These are phyloP conservation scores for Aspergillus ochraceus DNA, from an alignment of 2,329 filamentous ascomycete genomes.

Conservation along the genomic window DNA sequence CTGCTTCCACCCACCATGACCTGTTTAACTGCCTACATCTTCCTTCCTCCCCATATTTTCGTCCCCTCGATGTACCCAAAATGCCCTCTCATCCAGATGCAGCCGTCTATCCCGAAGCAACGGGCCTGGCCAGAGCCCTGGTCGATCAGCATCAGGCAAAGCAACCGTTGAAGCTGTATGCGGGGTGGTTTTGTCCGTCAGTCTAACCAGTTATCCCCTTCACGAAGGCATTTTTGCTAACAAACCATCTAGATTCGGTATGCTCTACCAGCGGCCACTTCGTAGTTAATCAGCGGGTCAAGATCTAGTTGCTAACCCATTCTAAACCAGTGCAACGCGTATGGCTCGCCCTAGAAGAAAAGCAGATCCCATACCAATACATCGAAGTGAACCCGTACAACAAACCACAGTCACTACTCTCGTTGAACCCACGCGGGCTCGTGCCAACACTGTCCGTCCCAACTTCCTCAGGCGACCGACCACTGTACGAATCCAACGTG, in stretches of 20 bases:
- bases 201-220: constrained; percentile 16
- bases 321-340: constrained; percentile 58
- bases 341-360: constrained; percentile 74
- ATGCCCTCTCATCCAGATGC: constrained; percentile 41
- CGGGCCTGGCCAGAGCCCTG: constrained; percentile 42
- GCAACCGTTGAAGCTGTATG: constrained; percentile 61
- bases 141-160: constrained; percentile 35
- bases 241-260: constrained; percentile 34
- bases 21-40: background rate
- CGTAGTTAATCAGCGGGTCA: background rate
- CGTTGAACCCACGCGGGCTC: constrained; percentile 72
- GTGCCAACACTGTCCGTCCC: constrained; percentile 64
- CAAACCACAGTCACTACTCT: constrained; percentile 67
- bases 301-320: constrained; percentile 5
- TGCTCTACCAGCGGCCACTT: background rate
- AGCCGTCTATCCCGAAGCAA: constrained; percentile 46
- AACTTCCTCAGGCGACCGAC: constrained; percentile 43
- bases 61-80: background rate
- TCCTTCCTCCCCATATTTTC: background rate
- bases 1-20: background rate
- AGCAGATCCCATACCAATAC: constrained; percentile 72
- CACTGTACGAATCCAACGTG: constrained; percentile 71
- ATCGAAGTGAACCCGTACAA: constrained; percentile 77
- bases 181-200: constrained; percentile 70
- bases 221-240: constrained; percentile 8